Conservation (phyloP, 805 yeast genomes). For the Torulaspora franciscae region DNA sequence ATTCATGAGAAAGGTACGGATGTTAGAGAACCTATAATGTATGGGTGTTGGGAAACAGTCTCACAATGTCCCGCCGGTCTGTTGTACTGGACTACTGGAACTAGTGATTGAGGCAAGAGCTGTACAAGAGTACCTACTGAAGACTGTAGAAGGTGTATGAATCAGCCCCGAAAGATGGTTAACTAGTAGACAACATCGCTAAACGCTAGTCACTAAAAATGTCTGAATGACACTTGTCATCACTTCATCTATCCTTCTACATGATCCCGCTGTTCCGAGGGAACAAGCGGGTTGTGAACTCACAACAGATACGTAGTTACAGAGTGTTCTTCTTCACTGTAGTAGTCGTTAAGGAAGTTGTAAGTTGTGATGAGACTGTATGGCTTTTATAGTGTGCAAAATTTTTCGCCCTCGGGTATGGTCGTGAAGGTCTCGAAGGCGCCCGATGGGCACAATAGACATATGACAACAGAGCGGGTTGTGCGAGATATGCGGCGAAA, state of each 20-base stretch:
- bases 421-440: background rate
- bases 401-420: background rate
- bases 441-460: background rate
- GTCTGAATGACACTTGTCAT: constrained; percentile 36
- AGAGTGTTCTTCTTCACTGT: background rate
- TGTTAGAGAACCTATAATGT: background rate
- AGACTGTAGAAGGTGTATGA: constrained; percentile 5
- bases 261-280: background rate
- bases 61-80: too few relatives aligned
- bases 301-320: background rate
- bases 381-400: constrained; percentile 6
- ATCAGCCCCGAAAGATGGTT: constrained; percentile 43
- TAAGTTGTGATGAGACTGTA: background rate
- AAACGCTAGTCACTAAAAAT: constrained; percentile 36
- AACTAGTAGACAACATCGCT: constrained; percentile 38
- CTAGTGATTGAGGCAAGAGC: background rate
- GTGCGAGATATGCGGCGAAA: background rate
- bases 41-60: background rate
- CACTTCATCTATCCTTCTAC: constrained; percentile 22
- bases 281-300: constrained; percentile 1
- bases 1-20: background rate
- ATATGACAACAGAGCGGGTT: background rate
- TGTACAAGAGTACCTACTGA: background rate
- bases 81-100: background rate
- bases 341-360: background rate